phyloP scores from a whole-genome alignment of 2,329 filamentous ascomycete genomes.

The Aspergillus floridensis region DNA sequence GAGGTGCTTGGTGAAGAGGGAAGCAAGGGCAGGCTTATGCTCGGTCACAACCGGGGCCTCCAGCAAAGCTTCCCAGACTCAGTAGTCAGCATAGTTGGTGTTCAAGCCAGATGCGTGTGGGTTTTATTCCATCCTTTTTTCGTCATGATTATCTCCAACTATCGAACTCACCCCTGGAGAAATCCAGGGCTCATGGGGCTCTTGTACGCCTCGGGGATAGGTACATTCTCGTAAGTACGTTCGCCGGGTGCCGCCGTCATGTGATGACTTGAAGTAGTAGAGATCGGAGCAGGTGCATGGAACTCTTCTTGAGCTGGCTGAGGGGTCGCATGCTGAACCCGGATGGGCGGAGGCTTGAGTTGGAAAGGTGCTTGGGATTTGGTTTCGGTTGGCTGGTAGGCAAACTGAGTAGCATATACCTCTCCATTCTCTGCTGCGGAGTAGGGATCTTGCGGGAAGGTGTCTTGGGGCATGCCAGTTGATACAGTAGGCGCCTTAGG shows the following conservation, averaged over 20 bases:
- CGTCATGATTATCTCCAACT: constrained; percentile 14
- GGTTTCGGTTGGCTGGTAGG: constrained; percentile 64
- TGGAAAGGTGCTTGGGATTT: constrained; percentile 65
- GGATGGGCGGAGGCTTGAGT: constrained; percentile 79
- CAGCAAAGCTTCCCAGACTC: no score
- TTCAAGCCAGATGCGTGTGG: no score
- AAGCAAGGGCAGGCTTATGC: no score
- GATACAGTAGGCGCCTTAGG: constrained; percentile 48
- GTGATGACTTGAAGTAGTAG: constrained; percentile 55
- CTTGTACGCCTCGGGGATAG: constrained; percentile 82
- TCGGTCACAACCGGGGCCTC: no score
- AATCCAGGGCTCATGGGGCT: constrained; percentile 47
- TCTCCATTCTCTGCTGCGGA: constrained; percentile 55
- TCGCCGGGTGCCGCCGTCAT: constrained; percentile 73
- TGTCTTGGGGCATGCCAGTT: constrained; percentile 40
- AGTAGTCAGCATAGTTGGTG: no score
- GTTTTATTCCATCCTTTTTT: neutral
- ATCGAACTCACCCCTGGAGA: constrained; percentile 22
- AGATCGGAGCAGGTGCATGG: constrained; percentile 45
- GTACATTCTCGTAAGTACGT: constrained; percentile 78
- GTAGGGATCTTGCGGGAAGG: constrained; percentile 43
- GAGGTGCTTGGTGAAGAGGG: no score
- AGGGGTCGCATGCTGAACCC: constrained; percentile 74
- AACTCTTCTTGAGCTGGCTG: constrained; percentile 65
- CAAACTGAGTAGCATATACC: constrained; percentile 50